Evolutionary conservation across 176 grass and related monocot species (phyloP).

Genomic region (Hsuehochloa calcarea): DNA sequence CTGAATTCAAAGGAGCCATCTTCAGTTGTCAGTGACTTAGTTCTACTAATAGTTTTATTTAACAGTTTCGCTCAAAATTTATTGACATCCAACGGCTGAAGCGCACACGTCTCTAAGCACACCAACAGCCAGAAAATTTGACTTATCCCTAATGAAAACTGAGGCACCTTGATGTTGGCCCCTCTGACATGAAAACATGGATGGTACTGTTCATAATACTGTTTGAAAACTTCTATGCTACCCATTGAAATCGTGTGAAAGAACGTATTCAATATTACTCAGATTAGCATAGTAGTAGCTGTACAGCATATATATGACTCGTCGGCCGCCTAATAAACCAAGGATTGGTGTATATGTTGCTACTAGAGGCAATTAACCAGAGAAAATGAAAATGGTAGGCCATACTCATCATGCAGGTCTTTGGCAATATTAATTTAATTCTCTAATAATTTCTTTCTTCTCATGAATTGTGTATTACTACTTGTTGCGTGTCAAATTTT

Average conservation of each 20-base stretch:
- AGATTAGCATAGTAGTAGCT: background rate
- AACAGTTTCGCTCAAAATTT: background rate
- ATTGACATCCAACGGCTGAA: background rate
- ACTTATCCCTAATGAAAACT: background rate
- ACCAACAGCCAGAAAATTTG: background rate
- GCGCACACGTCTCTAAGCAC: background rate
- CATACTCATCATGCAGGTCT: background rate
- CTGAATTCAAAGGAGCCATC: slow-evolving; percentile 35
- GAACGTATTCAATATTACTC: background rate
- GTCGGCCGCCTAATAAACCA: slow-evolving; percentile 6
- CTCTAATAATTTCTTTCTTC: background rate
- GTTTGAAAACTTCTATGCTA: background rate
- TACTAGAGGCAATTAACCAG: background rate
- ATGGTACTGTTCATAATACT: background rate
- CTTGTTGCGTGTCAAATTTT: background rate
- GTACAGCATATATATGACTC: slow-evolving; percentile 3
- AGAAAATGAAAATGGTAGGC: background rate
- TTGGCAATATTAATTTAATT: background rate
- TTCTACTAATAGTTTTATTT: background rate
- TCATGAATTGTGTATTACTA: background rate
- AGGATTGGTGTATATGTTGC: slow-evolving; percentile 28
- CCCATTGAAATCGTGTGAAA: slow-evolving; percentile 20
- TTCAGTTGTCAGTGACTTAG: background rate
- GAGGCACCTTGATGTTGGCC: background rate
- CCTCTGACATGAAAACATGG: background rate